These are phyloP conservation scores for Aeminium ludgeri DNA, from an alignment of 495 filamentous ascomycete genomes.

Conservation along the genomic window DNA sequence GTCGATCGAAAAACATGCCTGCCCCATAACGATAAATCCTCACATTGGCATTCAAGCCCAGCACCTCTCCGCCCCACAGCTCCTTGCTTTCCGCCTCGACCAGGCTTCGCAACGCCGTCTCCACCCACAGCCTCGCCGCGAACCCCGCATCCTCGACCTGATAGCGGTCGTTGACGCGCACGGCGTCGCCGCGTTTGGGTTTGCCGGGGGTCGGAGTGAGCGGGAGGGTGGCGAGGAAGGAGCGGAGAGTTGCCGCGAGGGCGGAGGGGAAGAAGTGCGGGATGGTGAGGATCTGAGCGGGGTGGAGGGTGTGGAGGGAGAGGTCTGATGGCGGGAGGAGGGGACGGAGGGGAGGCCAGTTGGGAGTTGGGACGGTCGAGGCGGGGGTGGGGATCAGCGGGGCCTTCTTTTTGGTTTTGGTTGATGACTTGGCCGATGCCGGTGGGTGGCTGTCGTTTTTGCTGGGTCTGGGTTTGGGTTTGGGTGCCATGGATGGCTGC, in stretches of 20 bases:
- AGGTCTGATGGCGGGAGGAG: constrained; percentile 53
- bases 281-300: constrained; percentile 57
- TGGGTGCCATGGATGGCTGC: too few relatives aligned
- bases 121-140: constrained; percentile 48
- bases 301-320: constrained; percentile 37
- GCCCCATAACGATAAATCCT: constrained; percentile 77
- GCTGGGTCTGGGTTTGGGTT: too few relatives aligned
- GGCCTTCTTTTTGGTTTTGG: too few relatives aligned
- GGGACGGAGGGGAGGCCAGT: constrained; percentile 69
- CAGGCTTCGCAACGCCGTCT: constrained; percentile 20
- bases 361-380: too few relatives aligned
- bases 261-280: constrained; percentile 61
- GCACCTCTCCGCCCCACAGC: constrained; percentile 63
- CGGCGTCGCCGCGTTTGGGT: constrained; percentile 70
- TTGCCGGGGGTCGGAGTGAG: constrained; percentile 67
- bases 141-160: constrained; percentile 65
- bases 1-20: constrained; percentile 78
- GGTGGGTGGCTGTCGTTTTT: too few relatives aligned
- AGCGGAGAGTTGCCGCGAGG: constrained; percentile 66
- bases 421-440: too few relatives aligned
- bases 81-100: constrained; percentile 21
- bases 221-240: constrained; percentile 58
- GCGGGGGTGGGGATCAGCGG: too few relatives aligned
- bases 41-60: constrained; percentile 84
- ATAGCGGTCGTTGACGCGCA: constrained; percentile 82